These are phyloP conservation scores for Botrytis aclada DNA, from an alignment of 2,329 filamentous ascomycete species.

Conservation along the genomic window DNA sequence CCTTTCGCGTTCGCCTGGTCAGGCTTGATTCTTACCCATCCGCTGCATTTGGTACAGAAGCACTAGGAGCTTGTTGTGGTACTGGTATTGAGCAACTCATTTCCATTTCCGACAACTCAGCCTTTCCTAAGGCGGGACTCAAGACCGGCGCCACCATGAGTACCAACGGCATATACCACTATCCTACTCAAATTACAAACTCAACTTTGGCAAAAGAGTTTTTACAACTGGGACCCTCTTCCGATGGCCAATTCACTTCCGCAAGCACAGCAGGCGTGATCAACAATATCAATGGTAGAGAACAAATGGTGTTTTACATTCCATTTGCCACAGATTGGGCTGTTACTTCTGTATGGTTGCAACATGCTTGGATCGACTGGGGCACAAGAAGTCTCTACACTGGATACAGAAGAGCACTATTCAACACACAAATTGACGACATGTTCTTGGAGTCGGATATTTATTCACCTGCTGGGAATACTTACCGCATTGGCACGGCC, in stretches of 20 bases:
- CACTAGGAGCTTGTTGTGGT: constrained; percentile 45
- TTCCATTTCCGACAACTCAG: constrained; percentile 48
- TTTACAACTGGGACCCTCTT: constrained; percentile 48
- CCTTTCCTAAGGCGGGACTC: constrained; percentile 53
- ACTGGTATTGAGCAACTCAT: constrained; percentile 49
- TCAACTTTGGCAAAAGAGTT: constrained; percentile 52
- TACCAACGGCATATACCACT: constrained; percentile 55
- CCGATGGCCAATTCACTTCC: constrained; percentile 39
- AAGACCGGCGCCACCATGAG: constrained; percentile 44
- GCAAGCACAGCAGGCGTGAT: constrained; percentile 55
- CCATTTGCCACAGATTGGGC: constrained; percentile 43
- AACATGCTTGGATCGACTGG: constrained; percentile 62
- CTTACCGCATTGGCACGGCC: constrained; percentile 48
- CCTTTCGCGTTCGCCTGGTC: constrained; percentile 58
- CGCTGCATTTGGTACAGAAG: constrained; percentile 44
- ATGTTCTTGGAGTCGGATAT: constrained; percentile 55
- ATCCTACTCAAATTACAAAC: constrained; percentile 54
- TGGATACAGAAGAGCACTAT: constrained; percentile 31
- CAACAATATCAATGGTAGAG: constrained; percentile 53
- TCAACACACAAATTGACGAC: constrained; percentile 49
- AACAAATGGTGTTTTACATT: constrained; percentile 62
- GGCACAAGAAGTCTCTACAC: constrained; percentile 53
- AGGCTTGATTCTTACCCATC: constrained; percentile 57
- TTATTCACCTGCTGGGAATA: constrained; percentile 45
- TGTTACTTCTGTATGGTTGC: constrained; percentile 53